Conservation (phyloP, 177 flowering plant genomes). For the Vitis hybrid region DNA sequence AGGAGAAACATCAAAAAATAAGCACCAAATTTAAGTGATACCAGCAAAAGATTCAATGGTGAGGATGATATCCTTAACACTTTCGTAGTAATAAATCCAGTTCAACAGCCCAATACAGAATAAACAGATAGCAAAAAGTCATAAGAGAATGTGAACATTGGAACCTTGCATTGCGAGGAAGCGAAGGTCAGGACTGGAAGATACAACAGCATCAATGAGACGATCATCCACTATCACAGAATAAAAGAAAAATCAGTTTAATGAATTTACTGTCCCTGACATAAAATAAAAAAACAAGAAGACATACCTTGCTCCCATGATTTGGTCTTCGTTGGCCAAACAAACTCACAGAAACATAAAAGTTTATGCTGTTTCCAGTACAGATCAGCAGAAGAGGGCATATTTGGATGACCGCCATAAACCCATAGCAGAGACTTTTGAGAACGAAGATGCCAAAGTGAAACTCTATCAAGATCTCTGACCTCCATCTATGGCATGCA, state of each 20-base stretch:
- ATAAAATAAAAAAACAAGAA: constrained; percentile 13
- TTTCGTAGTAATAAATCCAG: no score
- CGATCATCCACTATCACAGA: constrained; percentile 21
- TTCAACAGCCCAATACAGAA: background rate
- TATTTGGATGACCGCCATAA: constrained; percentile 81
- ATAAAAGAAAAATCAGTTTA: background rate
- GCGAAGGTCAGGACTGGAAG: constrained; percentile 57
- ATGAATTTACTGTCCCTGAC: background rate
- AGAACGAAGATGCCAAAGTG: constrained; percentile 27
- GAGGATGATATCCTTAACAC: no score
- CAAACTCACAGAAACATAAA: constrained; percentile 40
- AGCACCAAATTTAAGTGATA: no score
- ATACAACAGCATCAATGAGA: constrained; percentile 34
- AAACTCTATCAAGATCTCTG: constrained; percentile 30
- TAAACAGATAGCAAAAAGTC: background rate
- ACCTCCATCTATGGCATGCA: constrained; percentile 36
- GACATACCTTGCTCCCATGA: constrained; percentile 33
- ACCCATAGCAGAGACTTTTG: constrained; percentile 81
- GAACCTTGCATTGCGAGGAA: constrained; percentile 75
- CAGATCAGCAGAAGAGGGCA: constrained; percentile 62
- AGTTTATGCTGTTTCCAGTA: constrained; percentile 54
- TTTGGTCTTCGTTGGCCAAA: constrained; percentile 56
- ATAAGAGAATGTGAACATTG: background rate
- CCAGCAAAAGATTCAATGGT: no score
- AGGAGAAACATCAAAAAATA: no score